Evolutionary conservation across 2,329 filamentous ascomycete species (phyloP).

Genomic region (Fusarium nodosum): DNA sequence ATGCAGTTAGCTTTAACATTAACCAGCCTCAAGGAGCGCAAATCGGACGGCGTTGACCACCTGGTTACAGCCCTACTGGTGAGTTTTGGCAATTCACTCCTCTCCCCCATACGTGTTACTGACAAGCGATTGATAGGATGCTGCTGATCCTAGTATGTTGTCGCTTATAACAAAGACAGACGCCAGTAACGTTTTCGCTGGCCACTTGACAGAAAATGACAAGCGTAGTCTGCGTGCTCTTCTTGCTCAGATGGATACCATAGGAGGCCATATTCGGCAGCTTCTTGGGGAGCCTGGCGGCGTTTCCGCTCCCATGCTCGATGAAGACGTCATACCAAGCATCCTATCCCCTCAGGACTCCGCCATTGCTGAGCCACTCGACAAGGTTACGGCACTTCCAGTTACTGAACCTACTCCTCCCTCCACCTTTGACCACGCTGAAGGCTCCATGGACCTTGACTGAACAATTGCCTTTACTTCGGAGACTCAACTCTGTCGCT

Average conservation of each 20-base stretch:
- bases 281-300: constrained; percentile 54
- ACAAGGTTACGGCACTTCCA: constrained; percentile 51
- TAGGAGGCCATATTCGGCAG: constrained; percentile 59
- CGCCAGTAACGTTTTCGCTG: constrained; percentile 58
- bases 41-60: constrained; percentile 63
- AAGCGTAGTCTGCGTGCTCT: constrained; percentile 62
- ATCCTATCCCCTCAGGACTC: constrained; percentile 49
- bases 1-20: constrained; percentile 77
- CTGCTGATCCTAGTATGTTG: constrained; percentile 61
- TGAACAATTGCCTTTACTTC: constrained; percentile 36
- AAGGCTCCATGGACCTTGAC: constrained; percentile 58
- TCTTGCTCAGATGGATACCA: constrained; percentile 62
- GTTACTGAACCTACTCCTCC: constrained; percentile 58
- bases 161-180: constrained; percentile 64
- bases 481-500: constrained; percentile 2
- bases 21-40: constrained; percentile 66
- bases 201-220: constrained; percentile 60
- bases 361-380: constrained; percentile 49
- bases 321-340: constrained; percentile 46
- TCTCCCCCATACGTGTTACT: constrained; percentile 17
- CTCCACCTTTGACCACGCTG: constrained; percentile 57
- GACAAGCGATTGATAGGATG: constrained; percentile 53
- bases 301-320: constrained; percentile 36
- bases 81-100: constrained; percentile 54
- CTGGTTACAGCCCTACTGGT: constrained; percentile 74